A percentile compares a stretch with the other conserved stretches of the same genome.
Conservation (phyloP, 805 yeast genomes). For the Osmozyma mogii region DNA sequence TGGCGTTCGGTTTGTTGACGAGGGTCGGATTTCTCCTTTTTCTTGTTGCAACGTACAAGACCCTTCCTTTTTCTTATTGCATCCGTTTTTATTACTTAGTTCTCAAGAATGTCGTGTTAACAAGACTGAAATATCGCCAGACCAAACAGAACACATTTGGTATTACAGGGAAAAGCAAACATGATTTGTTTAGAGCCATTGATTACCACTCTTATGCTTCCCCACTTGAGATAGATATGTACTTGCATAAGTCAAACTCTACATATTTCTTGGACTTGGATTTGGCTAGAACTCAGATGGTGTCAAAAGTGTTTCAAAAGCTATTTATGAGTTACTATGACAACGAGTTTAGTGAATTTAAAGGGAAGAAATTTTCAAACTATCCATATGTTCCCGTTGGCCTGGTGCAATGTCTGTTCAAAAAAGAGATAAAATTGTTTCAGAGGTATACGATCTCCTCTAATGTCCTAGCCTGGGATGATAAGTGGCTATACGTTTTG, state of each 20-base stretch:
- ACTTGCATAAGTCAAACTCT: conserved; percentile 80
- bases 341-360: conserved; percentile 28
- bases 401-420: conserved; percentile 56
- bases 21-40: too few species aligned
- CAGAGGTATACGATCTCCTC: conserved; percentile 48
- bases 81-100: conserved; percentile 51
- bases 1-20: too few species aligned
- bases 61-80: conserved; percentile 61
- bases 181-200: conserved; percentile 37
- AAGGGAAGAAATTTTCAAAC: conserved; percentile 16
- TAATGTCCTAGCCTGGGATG: conserved; percentile 72
- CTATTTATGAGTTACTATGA: conserved; percentile 41
- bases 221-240: conserved; percentile 76
- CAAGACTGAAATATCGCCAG: conserved; percentile 16
- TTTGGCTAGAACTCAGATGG: conserved; percentile 59
- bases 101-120: conserved; percentile 32
- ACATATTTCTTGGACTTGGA: conserved; percentile 81
- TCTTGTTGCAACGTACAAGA: conserved; percentile 44
- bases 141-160: conserved; percentile 28
- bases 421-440: conserved; percentile 67
- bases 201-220: conserved; percentile 51
- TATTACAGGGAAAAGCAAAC: conserved; percentile 14
- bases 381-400: conserved; percentile 74
- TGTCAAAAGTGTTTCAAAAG: conserved; percentile 50
- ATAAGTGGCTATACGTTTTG: conserved; percentile 74